Conservation (phyloP, 352 stramenopile genomes). For the Globisporangium okanoganense region DNA sequence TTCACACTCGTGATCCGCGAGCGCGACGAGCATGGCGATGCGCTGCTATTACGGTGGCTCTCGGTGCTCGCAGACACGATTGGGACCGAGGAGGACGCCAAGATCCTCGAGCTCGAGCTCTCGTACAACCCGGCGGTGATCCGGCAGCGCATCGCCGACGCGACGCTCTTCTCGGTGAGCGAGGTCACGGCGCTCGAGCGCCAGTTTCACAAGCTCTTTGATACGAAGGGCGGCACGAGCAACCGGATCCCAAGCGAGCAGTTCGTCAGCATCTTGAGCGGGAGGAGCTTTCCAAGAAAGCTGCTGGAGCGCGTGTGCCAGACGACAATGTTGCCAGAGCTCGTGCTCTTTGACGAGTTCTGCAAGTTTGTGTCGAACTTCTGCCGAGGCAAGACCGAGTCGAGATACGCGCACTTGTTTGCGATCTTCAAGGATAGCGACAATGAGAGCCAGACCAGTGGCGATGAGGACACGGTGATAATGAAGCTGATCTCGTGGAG, state of each 20-base stretch:
- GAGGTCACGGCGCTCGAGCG: conserved; percentile 75
- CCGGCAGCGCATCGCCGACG: conserved; percentile 66
- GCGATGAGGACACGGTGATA: too few relatives aligned
- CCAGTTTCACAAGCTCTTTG: conserved; percentile 76
- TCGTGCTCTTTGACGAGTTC: conserved; percentile 81
- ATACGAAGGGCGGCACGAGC: conserved; percentile 65
- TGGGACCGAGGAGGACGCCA: conserved; percentile 56
- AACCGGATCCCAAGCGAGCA: conserved; percentile 54
- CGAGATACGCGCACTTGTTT: conserved; percentile 50
- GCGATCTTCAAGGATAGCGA: conserved; percentile 42
- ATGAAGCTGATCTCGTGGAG: conserved; percentile 25
- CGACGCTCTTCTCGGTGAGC: conserved; percentile 63
- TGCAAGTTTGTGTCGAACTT: conserved; percentile 77
- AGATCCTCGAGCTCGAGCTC: conserved; percentile 70
- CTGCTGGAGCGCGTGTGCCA: conserved; percentile 47
- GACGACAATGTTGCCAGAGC: conserved; percentile 32
- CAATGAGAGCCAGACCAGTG: not conserved
- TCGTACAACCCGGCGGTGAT: conserved; percentile 81
- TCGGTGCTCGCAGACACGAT: conserved; percentile 61
- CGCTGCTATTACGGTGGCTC: conserved; percentile 64
- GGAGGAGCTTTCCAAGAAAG: conserved; percentile 35
- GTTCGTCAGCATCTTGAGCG: conserved; percentile 53
- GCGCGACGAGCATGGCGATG: conserved; percentile 49
- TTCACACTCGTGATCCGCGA: conserved; percentile 55
- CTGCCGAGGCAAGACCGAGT: conserved; percentile 44